These are phyloP conservation scores for Vitis vinifera DNA, from an alignment of 164 flowering plant species.

Conservation along the genomic window DNA sequence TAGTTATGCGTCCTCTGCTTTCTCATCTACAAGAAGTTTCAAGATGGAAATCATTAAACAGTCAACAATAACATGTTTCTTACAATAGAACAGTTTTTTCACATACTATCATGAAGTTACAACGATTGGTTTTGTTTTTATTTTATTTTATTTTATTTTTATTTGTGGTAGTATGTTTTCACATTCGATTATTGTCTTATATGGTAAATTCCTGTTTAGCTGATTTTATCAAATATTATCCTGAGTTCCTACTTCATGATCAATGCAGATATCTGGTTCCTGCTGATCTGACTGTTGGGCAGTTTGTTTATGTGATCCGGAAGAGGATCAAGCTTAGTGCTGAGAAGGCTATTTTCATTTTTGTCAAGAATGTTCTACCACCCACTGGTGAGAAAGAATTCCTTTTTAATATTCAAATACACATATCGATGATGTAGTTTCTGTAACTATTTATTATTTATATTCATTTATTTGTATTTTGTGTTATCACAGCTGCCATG, in stretches of 20 bases:
- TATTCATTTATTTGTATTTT: not conserved
- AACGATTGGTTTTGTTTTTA: not conserved
- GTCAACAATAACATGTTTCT: too few relatives aligned
- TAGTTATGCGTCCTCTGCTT: too few relatives aligned
- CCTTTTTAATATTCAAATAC: not conserved
- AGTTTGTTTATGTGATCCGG: constrained; percentile 85
- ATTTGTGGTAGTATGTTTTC: not conserved
- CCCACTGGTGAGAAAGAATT: constrained; percentile 64
- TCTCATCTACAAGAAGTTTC: too few relatives aligned
- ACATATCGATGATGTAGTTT: not conserved
- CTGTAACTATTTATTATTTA: not conserved
- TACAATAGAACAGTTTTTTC: too few relatives aligned
- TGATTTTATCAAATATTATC: not conserved
- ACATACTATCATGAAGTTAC: too few relatives aligned
- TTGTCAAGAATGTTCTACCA: constrained; percentile 75
- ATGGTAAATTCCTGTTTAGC: not conserved
- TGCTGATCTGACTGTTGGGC: constrained; percentile 86
- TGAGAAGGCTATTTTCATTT: constrained; percentile 83
- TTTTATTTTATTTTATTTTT: too few relatives aligned
- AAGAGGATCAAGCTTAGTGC: constrained; percentile 84
- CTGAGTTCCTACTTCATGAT: not conserved
- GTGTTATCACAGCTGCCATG: constrained; percentile 63
- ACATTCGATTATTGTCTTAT: not conserved
- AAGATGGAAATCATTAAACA: too few relatives aligned
- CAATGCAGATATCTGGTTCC: constrained; percentile 81